These are phyloP conservation scores for Phytophthora parvispora DNA, from an alignment of 352 stramenopile genomes.

Conservation along the genomic window DNA sequence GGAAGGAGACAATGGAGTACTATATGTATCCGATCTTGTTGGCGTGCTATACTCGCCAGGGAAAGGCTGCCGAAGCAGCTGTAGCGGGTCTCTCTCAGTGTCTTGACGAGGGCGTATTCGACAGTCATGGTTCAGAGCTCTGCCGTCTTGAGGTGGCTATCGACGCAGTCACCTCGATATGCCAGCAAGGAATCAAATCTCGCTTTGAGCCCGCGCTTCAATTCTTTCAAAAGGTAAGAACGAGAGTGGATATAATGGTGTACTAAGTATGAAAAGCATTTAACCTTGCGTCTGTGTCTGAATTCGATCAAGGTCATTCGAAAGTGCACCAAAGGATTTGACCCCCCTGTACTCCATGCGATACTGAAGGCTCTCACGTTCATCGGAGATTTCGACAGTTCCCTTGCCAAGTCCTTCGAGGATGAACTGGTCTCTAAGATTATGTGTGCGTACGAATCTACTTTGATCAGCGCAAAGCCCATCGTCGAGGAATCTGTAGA, in stretches of 20 bases:
- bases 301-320: slow-evolving; percentile 51
- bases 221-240: slow-evolving; percentile 75
- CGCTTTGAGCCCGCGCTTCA: slow-evolving; percentile 67
- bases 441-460: slow-evolving; percentile 73
- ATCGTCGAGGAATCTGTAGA: not conserved
- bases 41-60: slow-evolving; percentile 83
- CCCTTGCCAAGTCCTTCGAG: slow-evolving; percentile 71
- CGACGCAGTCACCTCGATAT: slow-evolving; percentile 74
- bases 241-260: not conserved
- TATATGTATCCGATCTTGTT: slow-evolving; percentile 85
- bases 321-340: slow-evolving; percentile 50
- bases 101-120: slow-evolving; percentile 70
- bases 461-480: slow-evolving; percentile 34
- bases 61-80: slow-evolving; percentile 58
- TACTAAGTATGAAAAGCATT: not conserved
- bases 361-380: slow-evolving; percentile 81
- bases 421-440: slow-evolving; percentile 81
- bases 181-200: slow-evolving; percentile 82
- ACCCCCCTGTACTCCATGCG: slow-evolving; percentile 65
- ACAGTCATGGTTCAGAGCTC: slow-evolving; percentile 42
- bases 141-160: slow-evolving; percentile 66
- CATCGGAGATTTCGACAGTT: slow-evolving; percentile 78
- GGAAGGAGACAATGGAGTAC: slow-evolving; percentile 59
- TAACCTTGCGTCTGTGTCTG: slow-evolving; percentile 1
- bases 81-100: slow-evolving; percentile 65